phyloP scores from a whole-genome alignment of 371 early-diverging fungal genomes.

The Lichtheimia hyalospora region DNA sequence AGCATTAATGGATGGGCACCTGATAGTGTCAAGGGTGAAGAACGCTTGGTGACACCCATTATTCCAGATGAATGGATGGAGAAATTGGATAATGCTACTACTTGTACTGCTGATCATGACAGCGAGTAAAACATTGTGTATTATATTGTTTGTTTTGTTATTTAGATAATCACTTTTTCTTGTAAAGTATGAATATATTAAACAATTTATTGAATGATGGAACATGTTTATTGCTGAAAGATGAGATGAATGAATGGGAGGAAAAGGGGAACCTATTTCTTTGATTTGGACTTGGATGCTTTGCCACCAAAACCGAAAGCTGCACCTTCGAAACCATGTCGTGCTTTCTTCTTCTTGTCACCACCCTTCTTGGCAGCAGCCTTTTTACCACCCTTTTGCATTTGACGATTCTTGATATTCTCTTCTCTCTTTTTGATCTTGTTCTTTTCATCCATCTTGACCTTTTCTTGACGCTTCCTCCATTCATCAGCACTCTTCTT shows the following conservation, averaged over 20 bases:
- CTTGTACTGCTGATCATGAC: too few relatives aligned
- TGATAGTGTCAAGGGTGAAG: conserved; percentile 11
- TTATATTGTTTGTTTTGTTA: too few relatives aligned
- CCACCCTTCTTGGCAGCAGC: conserved; percentile 54
- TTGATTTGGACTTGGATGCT: conserved; percentile 27
- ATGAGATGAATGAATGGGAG: not conserved
- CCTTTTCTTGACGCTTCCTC: conserved; percentile 74
- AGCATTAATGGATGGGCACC: conserved; percentile 17
- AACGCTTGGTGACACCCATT: conserved; percentile 13
- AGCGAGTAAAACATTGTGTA: too few relatives aligned
- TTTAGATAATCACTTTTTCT: too few relatives aligned
- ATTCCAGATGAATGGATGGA: conserved; percentile 21
- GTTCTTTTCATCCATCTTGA: conserved; percentile 64
- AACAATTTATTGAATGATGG: too few relatives aligned
- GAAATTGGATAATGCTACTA: conserved; percentile 7
- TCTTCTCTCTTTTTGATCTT: conserved; percentile 71
- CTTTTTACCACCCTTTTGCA: conserved; percentile 70
- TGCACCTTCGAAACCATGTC: conserved; percentile 52
- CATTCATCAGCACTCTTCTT: conserved; percentile 80
- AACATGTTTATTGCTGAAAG: too few relatives aligned
- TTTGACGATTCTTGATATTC: conserved; percentile 71
- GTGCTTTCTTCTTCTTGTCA: conserved; percentile 53
- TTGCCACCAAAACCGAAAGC: conserved; percentile 41
- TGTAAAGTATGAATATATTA: too few relatives aligned
- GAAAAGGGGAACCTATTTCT: conserved; percentile 6